Evolutionary conservation across 2,329 filamentous ascomycete species (phyloP).

Genomic region (Xylariaceae sp.): DNA sequence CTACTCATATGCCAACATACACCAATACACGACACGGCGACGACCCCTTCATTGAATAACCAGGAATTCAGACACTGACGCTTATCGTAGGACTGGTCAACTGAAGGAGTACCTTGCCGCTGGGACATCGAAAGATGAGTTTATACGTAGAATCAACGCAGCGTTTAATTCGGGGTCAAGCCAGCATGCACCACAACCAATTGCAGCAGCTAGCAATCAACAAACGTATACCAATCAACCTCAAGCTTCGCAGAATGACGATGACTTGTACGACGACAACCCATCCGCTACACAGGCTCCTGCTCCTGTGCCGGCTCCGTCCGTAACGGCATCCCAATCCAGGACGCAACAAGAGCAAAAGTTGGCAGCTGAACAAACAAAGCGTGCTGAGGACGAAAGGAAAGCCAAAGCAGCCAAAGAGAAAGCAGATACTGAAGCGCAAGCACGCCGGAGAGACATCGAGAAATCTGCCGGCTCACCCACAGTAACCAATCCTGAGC

Average conservation of each 20-base stretch:
- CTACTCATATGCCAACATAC: too few relatives aligned
- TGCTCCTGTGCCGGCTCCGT: constrained; percentile 1
- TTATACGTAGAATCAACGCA: constrained; percentile 50
- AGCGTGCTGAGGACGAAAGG: constrained; percentile 39
- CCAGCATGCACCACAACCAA: too few relatives aligned
- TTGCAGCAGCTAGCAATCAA: constrained; percentile 9
- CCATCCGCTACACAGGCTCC: constrained; percentile 1
- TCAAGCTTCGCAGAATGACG: constrained; percentile 6
- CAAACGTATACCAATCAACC: constrained; percentile 5
- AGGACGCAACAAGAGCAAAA: constrained; percentile 19
- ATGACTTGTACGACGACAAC: constrained; percentile 15
- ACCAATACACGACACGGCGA: too few relatives aligned
- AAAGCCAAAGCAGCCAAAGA: constrained; percentile 45
- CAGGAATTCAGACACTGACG: constrained; percentile 4
- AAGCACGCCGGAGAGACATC: constrained; percentile 26
- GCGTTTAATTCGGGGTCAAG: constrained; percentile 28
- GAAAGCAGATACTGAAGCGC: constrained; percentile 40
- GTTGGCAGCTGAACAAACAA: constrained; percentile 49
- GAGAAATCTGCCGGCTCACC: constrained; percentile 21
- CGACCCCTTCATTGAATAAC: background rate
- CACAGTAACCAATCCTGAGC: constrained; percentile 19
- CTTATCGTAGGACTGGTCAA: constrained; percentile 58
- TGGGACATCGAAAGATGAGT: constrained; percentile 61
- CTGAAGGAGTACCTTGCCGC: constrained; percentile 71
- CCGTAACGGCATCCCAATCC: constrained; percentile 4